Base-by-base conservation (phyloP, 2,329 filamentous ascomycete species). In the Pseudopyrenochaeta lycopersici region DNA sequence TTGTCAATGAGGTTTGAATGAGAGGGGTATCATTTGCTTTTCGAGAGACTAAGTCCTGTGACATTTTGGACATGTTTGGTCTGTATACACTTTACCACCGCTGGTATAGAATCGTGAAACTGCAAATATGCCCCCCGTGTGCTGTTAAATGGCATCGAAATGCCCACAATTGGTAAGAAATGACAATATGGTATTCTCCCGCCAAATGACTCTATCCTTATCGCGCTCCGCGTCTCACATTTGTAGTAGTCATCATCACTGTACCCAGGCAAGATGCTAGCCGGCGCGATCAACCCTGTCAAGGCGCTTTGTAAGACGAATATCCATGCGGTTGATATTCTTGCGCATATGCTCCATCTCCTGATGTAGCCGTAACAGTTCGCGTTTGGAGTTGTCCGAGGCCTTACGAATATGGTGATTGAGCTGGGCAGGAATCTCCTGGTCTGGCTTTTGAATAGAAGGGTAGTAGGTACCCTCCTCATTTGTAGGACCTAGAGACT, bases 401-500 rank as follows among this genome's bases (percentile, higher is more conserved):
- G 49, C n/a, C 21, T 42, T 43, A 7, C 33, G 33, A 6, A 54
- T 21, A 15, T 36, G 35, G 14, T 23, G 20, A 10, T 46, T 12
- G 7, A 53, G 18, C 7, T 40, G 18, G 14, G 45, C 33, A 29
- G 38, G 38, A 15, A 36, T 9, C 27, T 49, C 20, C 11, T 31
- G 17, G 15, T 38, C 33, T 2, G 30, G 32, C 3, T 41, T 33
- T 12, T 46, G 29, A 11, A 6, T 30, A 21, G 31, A 17, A 39
- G 32, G 33, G 35, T 53, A 61, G 52, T 64, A 69, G 6, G 44
- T 52, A 3, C 67, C 66, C 7, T 66, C 12, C n/a, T 48, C 49
- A 31, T 68, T 65, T 2, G 67, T 62, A 18, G 57, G 55, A 11
- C 65, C 66, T 4, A 70, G 58, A 30, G 60, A 49, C 15, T 68